Base-by-base conservation (phyloP, 2,329 filamentous ascomycete species). In the Penicillium vulpinum region DNA sequence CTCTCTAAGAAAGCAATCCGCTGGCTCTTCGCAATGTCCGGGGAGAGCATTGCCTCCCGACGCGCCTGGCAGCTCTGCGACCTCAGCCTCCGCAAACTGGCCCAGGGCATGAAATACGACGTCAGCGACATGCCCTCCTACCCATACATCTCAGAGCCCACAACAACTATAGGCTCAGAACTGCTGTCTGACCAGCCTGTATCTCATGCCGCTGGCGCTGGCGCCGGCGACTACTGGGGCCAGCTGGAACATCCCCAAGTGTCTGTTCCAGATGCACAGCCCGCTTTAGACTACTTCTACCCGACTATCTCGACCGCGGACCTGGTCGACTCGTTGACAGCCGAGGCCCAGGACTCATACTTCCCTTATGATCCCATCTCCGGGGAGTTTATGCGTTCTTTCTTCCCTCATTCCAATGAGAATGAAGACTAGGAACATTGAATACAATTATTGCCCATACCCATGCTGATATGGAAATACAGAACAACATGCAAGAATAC, bases 41-140 rank as follows among this genome's bases (percentile, higher is more conserved):
- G 74, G 45, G 69, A 70, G 22, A 74, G 73, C 51, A 60, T 73
- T 26, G 73, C 75, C 9, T 76, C 77, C 5, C 63, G 68, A 50
- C 74, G 76, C 44, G 75, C 76, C 11, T 79, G 76, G 76, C 65
- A 72, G 45, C 63, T 77, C n/a, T 78, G 75, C 51, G 70, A 76
- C 48, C 59, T 66, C 26, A 67, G 68, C 31, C 63, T 75, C 40
- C 72, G 73, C 16, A 70, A 70, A 28, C 67, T 75, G 15, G 66
- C 72, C 21, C 31, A 46, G 10, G 73, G 73, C 18, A 71, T 75
- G 70, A 63, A 70, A 29, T 70, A 70, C 54, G 73, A 75, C 36
- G 45, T 74, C 35, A 67, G 62, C 54, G 72, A 75, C 48, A 67
- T 75, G 51, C 72, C 73, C n/a, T 44, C 58, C 1, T 54, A 62